Evolutionary conservation across 2,329 filamentous ascomycete genomes (phyloP), one percentile per base, ranked within the genome.

Genomic region (Ophiocordyceps polyrhachis-furcata): DNA sequence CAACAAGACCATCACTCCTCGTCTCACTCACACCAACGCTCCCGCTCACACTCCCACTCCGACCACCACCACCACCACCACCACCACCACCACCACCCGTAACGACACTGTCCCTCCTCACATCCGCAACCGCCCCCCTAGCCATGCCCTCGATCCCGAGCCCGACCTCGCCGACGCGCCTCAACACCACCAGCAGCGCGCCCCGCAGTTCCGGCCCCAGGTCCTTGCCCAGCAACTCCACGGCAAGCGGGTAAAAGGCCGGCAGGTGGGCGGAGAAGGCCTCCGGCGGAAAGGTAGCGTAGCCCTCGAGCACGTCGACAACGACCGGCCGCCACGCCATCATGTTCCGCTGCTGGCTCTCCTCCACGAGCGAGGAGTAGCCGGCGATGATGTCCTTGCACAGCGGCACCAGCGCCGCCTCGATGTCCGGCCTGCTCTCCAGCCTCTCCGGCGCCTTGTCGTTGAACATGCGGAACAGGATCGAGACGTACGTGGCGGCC

Each of bases 281-380:
- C 21, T 79, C 72, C 17, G 76, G 71, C 0, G 86, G 83, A 65
- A 96, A 95, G 7, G 77, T 81, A 0, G 80, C 79, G 59, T 89
- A 96, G 1, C 91, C 91, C 56, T 98, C 89, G 11, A 99, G 70
- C 9, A 98, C 91, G 57, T 94, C 91, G 17, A 98, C 87, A 2
- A 99, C 91, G 0, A 98, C 91, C 0, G 91, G 91, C 17, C 91
- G 74, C 91, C 91, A 99, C 0, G 93, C 93, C 23, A 93, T 76
- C 45, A 98, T 94, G 62, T 98, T 98, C 46, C 91, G 75, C 58
- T 96, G 88, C 62, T 98, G 91, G 25, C 85, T 93, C 57, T 98
- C 93, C 60, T 95, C 88, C 57, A 96, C 91, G 3, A 98, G 77
- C 4, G 73, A 70, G 12, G 86, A 78, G 61, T 93, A 99, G 14